Base-by-base conservation (phyloP, 1,284 basidiomycete genomes). In the Meripilus lineatus region DNA sequence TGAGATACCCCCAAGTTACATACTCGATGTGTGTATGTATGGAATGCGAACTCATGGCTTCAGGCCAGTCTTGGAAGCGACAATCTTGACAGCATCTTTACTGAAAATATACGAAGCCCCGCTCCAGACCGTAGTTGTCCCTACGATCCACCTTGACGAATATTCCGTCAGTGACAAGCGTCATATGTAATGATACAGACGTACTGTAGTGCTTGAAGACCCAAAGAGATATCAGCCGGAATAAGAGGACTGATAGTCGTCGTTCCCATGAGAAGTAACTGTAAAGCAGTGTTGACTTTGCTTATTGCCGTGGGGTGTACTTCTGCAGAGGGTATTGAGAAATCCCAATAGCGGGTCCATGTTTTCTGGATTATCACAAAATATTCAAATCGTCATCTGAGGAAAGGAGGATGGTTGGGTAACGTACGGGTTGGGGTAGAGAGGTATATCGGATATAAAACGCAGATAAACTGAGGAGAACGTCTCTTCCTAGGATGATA, bases 371-470 rank as follows among this genome's bases (percentile, higher is more conserved):
- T n/a, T 34, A 26, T 26, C 15, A 20, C 28, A 30, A 30, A 30
- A n/a, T 30, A 30, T n/a, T 30, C 28, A 30, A 25, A 23, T n/a
- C 28, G 15, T n/a, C n/a, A n/a, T n/a, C n/a, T n/a, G n/a, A n/a
- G n/a, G n/a, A n/a, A 4, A 62, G 0, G n/a, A n/a, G n/a, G n/a
- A n/a, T n/a, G n/a, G n/a, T n/a, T n/a, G n/a, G n/a, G n/a, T n/a
- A 5, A 50, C 88, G 52, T 67, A 93, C 92, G 2, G 95, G 95
- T 38, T 74, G 70, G 7, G 93, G 88, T 5, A 99, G 69, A 0
- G 93, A 90, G 3, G 83, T 87, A 65, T 90, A 99, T 21, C 95
- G 86, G 55, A 97, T 92, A 60, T 90, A 93, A 60, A 99, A 94
- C 2, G 95, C 96, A 4, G 89, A 89, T 5, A 96, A 62, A 49